Evolutionary conservation across 2,329 filamentous ascomycete species (phyloP).

Genomic region (Monilinia laxa): DNA sequence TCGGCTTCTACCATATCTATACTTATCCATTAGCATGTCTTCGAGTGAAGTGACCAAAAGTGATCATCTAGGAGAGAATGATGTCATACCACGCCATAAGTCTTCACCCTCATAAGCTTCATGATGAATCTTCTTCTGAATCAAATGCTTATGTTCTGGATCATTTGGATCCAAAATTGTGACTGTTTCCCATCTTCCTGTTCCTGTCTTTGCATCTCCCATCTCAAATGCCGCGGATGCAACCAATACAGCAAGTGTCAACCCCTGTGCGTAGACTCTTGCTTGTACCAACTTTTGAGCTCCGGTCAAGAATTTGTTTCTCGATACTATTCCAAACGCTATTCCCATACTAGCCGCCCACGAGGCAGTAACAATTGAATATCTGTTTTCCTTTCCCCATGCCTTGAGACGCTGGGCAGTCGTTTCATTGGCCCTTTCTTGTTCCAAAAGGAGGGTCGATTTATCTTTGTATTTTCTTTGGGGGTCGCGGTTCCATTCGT

Average conservation of each 20-base stretch:
- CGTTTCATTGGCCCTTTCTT: constrained; percentile 45
- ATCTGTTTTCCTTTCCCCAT: constrained; percentile 70
- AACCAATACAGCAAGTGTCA: constrained; percentile 67
- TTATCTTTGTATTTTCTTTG: constrained; percentile 42
- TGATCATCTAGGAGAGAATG: neutral
- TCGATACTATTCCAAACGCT: constrained; percentile 61
- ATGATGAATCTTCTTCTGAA: constrained; percentile 85
- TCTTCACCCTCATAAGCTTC: constrained; percentile 87
- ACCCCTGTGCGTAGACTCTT: constrained; percentile 71
- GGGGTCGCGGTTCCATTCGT: constrained; percentile 55
- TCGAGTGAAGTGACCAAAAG: neutral
- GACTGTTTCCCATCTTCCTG: constrained; percentile 80
- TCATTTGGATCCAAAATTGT: constrained; percentile 78
- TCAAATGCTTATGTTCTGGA: constrained; percentile 76
- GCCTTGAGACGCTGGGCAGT: constrained; percentile 60
- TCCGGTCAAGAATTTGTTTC: constrained; percentile 60
- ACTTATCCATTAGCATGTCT: constrained; percentile 27
- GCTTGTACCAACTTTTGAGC: constrained; percentile 73
- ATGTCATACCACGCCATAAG: constrained; percentile 76
- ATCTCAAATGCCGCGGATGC: constrained; percentile 69
- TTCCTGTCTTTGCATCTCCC: constrained; percentile 71
- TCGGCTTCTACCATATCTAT: constrained; percentile 83
- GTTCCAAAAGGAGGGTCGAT: constrained; percentile 29
- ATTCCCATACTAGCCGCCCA: constrained; percentile 67
- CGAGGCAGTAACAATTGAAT: constrained; percentile 65